A percentile compares a stretch with the other conserved stretches of the same genome.
Conservation (phyloP, 2,329 filamentous ascomycete genomes). For the Phoma sp. region DNA sequence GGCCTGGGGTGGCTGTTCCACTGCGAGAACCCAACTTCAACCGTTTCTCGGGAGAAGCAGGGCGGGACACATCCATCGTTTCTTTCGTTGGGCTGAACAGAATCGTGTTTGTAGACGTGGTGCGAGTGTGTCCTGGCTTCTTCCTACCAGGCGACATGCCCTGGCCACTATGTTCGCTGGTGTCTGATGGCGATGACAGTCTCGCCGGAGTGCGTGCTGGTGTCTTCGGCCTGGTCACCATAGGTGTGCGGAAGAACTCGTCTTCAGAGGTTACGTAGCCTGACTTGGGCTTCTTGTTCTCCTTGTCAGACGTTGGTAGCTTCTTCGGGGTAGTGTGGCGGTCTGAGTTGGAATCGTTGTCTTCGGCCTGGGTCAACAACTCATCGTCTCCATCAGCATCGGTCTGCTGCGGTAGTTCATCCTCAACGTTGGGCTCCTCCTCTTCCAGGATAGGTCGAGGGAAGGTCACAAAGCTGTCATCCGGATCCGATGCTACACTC, state of each 20-base stretch:
- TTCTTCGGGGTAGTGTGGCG: constrained; percentile 26
- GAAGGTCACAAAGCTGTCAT: constrained; percentile 48
- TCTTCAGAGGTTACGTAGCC: constrained; percentile 49
- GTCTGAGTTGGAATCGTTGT: constrained; percentile 48
- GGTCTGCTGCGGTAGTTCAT: constrained; percentile 66
- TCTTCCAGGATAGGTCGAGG: constrained; percentile 54
- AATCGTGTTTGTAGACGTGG: constrained; percentile 82
- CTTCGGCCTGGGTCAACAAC: constrained; percentile 74
- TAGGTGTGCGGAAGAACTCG: constrained; percentile 55
- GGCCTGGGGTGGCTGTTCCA: constrained; percentile 45
- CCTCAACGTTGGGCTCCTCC: constrained; percentile 50
- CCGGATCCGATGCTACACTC: constrained; percentile 66
- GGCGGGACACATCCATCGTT: constrained; percentile 47
- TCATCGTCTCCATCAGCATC: constrained; percentile 92
- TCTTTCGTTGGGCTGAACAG: constrained; percentile 73
- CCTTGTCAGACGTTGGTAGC: constrained; percentile 31
- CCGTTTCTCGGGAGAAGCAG: constrained; percentile 40
- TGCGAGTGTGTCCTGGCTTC: constrained; percentile 68
- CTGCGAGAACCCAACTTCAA: constrained; percentile 42
- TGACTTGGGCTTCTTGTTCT: constrained; percentile 32
- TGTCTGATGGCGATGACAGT: constrained; percentile 35
- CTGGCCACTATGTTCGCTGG: constrained; percentile 44
- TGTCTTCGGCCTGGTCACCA: constrained; percentile 39
- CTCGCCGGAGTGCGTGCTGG: constrained; percentile 34
- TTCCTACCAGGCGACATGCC: constrained; percentile 42